A percentile compares a stretch with the other conserved stretches of the same genome.
Conservation (phyloP, 257 asterid species). For the Solanum clarkiae region DNA sequence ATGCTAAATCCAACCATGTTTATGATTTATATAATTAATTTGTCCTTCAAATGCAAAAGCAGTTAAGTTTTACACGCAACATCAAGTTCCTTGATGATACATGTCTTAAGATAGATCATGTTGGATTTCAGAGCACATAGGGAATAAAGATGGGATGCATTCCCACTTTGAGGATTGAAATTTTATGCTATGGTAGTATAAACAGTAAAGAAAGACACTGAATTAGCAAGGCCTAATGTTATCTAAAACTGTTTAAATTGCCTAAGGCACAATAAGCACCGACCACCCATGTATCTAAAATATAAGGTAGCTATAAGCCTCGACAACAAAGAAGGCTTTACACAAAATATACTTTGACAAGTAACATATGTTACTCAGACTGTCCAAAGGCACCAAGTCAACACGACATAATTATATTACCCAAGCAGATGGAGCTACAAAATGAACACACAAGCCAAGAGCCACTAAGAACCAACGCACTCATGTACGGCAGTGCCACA, state of each 20-base stretch:
- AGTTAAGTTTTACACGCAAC: not conserved
- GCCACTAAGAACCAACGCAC: not conserved
- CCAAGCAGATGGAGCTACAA: not conserved
- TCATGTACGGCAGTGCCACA: not conserved
- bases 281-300: not conserved
- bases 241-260: not conserved
- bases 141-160: not conserved
- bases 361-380: not conserved
- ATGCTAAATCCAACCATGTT: not conserved
- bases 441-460: not conserved
- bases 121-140: not conserved
- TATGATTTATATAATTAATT: not conserved
- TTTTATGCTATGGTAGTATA: not conserved
- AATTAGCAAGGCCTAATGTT: not conserved
- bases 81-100: not conserved
- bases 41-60: not conserved
- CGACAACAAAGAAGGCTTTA: not conserved
- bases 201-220: not conserved
- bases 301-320: not conserved
- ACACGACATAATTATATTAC: not conserved
- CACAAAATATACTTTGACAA: not conserved
- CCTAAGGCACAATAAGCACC: not conserved
- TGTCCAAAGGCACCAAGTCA: not conserved
- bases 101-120: not conserved
- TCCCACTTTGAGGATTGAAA: not conserved